phyloP scores from a whole-genome alignment of 2,329 filamentous ascomycete genomes.

The Hypoxylon sp. region DNA sequence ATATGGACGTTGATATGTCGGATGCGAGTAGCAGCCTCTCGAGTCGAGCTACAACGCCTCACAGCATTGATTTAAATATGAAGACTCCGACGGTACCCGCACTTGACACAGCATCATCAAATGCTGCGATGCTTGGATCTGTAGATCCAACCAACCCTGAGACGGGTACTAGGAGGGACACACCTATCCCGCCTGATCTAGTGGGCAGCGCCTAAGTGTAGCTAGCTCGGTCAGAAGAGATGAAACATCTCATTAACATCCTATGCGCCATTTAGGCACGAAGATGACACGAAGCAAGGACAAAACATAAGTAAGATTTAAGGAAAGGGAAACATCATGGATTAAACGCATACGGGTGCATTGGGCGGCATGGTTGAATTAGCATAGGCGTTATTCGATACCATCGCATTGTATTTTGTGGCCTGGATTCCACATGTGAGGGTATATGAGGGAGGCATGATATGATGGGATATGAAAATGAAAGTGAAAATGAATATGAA shows the following conservation, averaged over 20 bases:
- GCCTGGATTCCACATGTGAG: conserved; percentile 16
- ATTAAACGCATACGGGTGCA: conserved; percentile 43
- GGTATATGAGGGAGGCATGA: conserved; percentile 27
- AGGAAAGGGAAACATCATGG: conserved; percentile 3
- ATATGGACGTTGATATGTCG: conserved; percentile 65
- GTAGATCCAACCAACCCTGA: conserved; percentile 51
- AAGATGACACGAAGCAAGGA: background rate
- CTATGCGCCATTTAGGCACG: background rate
- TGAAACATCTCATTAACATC: background rate
- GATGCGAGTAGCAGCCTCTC: conserved; percentile 60
- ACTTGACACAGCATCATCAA: conserved; percentile 21
- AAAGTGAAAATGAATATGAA: conserved; percentile 10
- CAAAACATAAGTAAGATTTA: conserved; percentile 3
- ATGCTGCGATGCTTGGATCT: conserved; percentile 48
- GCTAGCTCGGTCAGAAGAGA: background rate
- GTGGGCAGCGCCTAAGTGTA: conserved; percentile 31
- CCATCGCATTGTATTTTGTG: conserved; percentile 39
- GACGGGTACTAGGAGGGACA: conserved; percentile 54
- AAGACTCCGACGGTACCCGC: conserved; percentile 58
- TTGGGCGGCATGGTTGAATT: conserved; percentile 26
- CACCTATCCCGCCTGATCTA: conserved; percentile 56
- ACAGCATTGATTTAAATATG: conserved; percentile 54
- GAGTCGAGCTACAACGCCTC: conserved; percentile 53
- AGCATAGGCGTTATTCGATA: conserved; percentile 43
- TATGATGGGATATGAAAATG: conserved; percentile 24